Base-by-base conservation (phyloP, 371 early-diverging fungal genomes). In the Rhizopus microsporus region DNA sequence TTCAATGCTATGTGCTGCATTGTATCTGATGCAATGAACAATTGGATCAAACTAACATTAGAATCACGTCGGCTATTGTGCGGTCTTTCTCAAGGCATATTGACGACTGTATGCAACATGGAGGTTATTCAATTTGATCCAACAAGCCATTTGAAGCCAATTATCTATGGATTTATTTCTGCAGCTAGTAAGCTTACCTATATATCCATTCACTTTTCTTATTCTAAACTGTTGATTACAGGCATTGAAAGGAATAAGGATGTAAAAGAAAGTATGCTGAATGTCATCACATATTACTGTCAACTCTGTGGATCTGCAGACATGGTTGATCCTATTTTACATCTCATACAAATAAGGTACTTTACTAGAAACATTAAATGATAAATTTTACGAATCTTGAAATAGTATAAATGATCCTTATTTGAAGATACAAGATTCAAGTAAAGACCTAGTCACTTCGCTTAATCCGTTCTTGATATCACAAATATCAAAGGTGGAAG, bases 401-500 rank as follows among this genome's bases (percentile, higher is more conserved):
- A 23, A 12, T 55, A 75, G 76, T 6, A 54, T 75, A 29, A 63
- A 65, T 32, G 57, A 65, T 46, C 56, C 70, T 7, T 35, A 57
- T 29, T n/a, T 29, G 10, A 46, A 44, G 3, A 54, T 70, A 4
- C 69, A 65, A 34, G n/a, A 31, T 8, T 60, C 67, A 13, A 66
- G 68, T 16, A 60, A 54, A 47, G 62, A 69, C 1, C 42, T 75
- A 12, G 31, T 72, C 6, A 45, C 50, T 16, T 34, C 50, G 3
- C 55, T 71, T 1, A 74, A 71, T 45, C 68, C 69, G 3, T 74
- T 74, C 40, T 40, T 65, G 37, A 51, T 62, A 15, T 61, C 63
- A 23, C 67, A 69, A 47, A 57, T 54, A 30, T 37, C 43, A 15
- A 51, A 54, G 16, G 29, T 44, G 15, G 33, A 54, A 40, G 64